Conservation (phyloP, 371 early-diverging fungal genomes). For the Mortierella sp. region DNA sequence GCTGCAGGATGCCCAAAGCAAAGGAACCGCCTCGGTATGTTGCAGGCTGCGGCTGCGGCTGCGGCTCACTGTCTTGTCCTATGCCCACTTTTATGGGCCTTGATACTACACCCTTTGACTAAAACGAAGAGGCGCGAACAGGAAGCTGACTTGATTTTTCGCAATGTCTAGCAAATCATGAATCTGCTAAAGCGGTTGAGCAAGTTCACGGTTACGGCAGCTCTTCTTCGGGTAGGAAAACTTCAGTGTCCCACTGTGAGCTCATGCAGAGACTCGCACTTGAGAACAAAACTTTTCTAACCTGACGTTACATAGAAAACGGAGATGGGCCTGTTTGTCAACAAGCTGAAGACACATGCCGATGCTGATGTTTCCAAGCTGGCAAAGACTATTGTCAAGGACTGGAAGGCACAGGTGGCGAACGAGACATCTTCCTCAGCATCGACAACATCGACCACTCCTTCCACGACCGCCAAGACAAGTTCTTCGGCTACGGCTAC, state of each 20-base stretch:
- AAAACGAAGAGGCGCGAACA: too few relatives aligned
- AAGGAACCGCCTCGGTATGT: slow-evolving; percentile 41
- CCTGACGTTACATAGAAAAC: slow-evolving; percentile 63
- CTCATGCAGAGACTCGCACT: too few relatives aligned
- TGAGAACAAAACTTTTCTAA: not conserved
- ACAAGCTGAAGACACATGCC: slow-evolving; percentile 71
- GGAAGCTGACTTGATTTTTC: not conserved
- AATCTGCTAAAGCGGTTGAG: slow-evolving; percentile 29
- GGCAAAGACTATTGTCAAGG: slow-evolving; percentile 77
- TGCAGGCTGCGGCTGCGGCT: not conserved
- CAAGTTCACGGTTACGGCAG: slow-evolving; percentile 44
- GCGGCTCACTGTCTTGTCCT: not conserved
- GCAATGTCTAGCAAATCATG: slow-evolving; percentile 22
- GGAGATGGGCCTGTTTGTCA: slow-evolving; percentile 80
- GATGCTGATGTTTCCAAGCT: slow-evolving; percentile 65
- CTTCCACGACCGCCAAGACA: slow-evolving; percentile 32
- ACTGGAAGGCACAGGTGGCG: slow-evolving; percentile 84
- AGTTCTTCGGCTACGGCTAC: slow-evolving; percentile 8
- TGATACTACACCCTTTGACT: too few relatives aligned
- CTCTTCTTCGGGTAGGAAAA: slow-evolving; percentile 37
- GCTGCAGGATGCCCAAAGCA: slow-evolving; percentile 41
- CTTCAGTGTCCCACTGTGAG: too few relatives aligned
- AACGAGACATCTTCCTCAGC: slow-evolving; percentile 38
- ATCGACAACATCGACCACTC: slow-evolving; percentile 24
- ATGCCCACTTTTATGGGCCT: not conserved